These are phyloP conservation scores for Penicillium canescens DNA, from an alignment of 495 filamentous ascomycete genomes.

Conservation along the genomic window DNA sequence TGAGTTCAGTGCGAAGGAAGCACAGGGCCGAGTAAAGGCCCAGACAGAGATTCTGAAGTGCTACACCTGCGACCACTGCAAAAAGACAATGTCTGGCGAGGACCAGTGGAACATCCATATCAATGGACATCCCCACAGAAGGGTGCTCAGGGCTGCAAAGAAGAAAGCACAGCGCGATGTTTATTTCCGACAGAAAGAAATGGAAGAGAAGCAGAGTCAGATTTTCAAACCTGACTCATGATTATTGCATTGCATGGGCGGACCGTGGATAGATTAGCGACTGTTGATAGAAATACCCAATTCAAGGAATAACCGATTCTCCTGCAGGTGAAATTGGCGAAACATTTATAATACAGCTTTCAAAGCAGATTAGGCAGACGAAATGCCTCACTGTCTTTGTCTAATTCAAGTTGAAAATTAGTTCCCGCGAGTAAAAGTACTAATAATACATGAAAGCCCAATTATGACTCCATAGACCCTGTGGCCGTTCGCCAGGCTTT, in stretches of 20 bases:
- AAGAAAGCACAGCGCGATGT: slow-evolving; percentile 34
- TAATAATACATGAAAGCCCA: background rate
- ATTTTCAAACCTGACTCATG: background rate
- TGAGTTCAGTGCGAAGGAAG: slow-evolving; percentile 54
- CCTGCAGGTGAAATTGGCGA: too few species aligned
- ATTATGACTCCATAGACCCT: background rate
- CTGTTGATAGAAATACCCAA: background rate
- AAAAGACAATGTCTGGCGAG: slow-evolving; percentile 65
- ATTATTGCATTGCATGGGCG: background rate
- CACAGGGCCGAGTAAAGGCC: slow-evolving; percentile 33
- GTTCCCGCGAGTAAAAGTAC: background rate
- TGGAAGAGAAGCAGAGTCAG: slow-evolving; percentile 11
- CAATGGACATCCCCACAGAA: slow-evolving; percentile 62
- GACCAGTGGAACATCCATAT: slow-evolving; percentile 77
- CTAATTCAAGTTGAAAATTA: too few species aligned
- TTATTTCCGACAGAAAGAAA: slow-evolving; percentile 23
- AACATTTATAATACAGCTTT: too few species aligned
- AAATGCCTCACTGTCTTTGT: too few species aligned
- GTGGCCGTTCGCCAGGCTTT: slow-evolving; percentile 62
- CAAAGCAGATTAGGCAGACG: too few species aligned
- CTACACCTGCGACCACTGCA: slow-evolving; percentile 69
- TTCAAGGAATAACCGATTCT: too few species aligned
- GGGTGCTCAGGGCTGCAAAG: slow-evolving; percentile 35
- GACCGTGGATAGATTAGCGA: background rate
- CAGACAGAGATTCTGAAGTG: slow-evolving; percentile 37